These are phyloP conservation scores for Pseudotulostoma volvatum DNA, from an alignment of 495 filamentous ascomycete species.

Conservation along the genomic window DNA sequence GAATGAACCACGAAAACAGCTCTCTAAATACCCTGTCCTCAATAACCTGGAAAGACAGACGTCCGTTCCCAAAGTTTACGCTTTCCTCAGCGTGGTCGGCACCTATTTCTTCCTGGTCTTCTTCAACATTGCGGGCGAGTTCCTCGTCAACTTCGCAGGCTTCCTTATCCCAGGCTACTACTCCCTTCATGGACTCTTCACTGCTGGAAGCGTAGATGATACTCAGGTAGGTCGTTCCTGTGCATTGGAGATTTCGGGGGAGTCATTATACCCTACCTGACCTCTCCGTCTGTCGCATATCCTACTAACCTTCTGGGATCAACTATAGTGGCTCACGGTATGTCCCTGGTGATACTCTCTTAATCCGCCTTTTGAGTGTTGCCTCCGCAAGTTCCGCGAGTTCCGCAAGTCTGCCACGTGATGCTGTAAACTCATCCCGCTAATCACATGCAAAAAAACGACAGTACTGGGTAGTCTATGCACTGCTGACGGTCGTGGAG, in stretches of 20 bases:
- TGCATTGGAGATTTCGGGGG: too few species aligned
- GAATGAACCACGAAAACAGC: slow-evolving; percentile 49
- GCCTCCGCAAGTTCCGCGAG: too few species aligned
- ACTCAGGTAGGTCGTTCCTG: slow-evolving; percentile 50
- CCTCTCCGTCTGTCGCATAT: too few species aligned
- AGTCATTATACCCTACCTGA: too few species aligned
- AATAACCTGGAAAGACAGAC: slow-evolving; percentile 96
- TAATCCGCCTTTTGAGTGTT: slow-evolving; percentile 17
- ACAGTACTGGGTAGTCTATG: slow-evolving; percentile 95
- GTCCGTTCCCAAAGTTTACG: slow-evolving; percentile 89
- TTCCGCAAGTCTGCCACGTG: too few species aligned
- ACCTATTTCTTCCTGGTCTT: slow-evolving; percentile 97
- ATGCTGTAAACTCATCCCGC: too few species aligned
- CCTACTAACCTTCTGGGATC: slow-evolving; percentile 6
- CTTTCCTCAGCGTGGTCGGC: slow-evolving; percentile 63
- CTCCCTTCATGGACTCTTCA: slow-evolving; percentile 81
- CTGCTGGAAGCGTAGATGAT: slow-evolving; percentile 63
- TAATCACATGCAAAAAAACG: slow-evolving; percentile 7
- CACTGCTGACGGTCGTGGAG: slow-evolving; percentile 86
- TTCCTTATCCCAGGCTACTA: slow-evolving; percentile 94
- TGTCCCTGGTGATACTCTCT: slow-evolving; percentile 18
- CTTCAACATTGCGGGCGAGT: slow-evolving; percentile 96
- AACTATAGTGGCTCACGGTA: slow-evolving; percentile 48
- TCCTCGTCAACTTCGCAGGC: slow-evolving; percentile 91
- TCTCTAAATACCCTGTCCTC: slow-evolving; percentile 87